Evolutionary conservation across 169 alveolate genomes (phyloP), one percentile per base, ranked within the genome.

Genomic region (Sarcocystis neurona): DNA sequence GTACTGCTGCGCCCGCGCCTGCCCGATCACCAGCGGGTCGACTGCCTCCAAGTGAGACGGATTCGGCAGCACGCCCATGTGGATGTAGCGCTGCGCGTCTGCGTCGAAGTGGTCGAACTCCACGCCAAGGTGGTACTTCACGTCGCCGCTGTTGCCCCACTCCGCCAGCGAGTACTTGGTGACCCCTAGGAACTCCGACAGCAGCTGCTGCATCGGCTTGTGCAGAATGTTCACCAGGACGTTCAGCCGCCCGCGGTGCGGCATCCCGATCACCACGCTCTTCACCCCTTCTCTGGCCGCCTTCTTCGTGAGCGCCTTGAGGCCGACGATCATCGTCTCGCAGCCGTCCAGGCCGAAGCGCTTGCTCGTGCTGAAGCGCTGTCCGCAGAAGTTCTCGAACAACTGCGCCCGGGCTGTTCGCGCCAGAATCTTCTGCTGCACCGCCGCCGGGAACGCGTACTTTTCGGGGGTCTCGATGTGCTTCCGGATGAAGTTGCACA

Each of bases 231-330:
- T 97, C 84, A 95, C 96, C 34, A 98, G 93, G 18, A 97, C 97
- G 87, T 97, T 97, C 74, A 98, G 93, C 84, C 99, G 92, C 41
- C 99, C 99, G 80, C 99, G 94, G 92, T 98, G 99, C n/a, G 99
- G 97, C 99, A 97, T 97, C 44, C 98, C 98, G 94, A 98, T 94
- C 46, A 97, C 94, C 32, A 97, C 93, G 58, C 96, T 90, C 77
- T 97, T 97, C 15, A 94, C 97, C 6, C 97, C 96, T 75, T 88
- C 82, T 47, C 90, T 85, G 32, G 87, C 92, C 2, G 94, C 94
- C 53, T 80, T 84, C 46, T 75, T 92, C 53, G 84, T 87, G 46
- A 94, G 47, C 1, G 94, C 92, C 88, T 97, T 96, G 92, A 97
- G 84, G 30, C 97, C 96, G 8, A 96, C 95, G 32, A 97, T 94